These are phyloP conservation scores for Cucumis variabilis DNA, from an alignment of 331 rosid species.

Conservation along the genomic window DNA sequence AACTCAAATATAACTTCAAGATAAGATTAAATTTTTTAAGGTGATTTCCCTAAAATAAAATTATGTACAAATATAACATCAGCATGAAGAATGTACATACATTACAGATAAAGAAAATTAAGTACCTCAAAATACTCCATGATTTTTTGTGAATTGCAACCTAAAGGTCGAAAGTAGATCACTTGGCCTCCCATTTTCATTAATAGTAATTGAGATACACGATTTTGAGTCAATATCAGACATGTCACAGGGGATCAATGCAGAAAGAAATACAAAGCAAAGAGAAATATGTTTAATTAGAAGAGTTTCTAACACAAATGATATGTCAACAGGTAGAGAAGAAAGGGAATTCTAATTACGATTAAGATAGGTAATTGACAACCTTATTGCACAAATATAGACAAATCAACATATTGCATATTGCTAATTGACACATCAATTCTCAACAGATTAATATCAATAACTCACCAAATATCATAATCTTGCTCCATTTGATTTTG, in stretches of 20 bases:
- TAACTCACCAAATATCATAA: slow-evolving; percentile 84
- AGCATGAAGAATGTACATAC: no score
- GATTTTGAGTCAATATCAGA: background rate
- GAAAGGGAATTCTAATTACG: slow-evolving; percentile 55
- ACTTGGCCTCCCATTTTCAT: slow-evolving; percentile 98
- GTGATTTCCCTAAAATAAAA: no score
- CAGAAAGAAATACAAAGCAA: slow-evolving; percentile 18
- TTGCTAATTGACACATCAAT: background rate
- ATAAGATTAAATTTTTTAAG: no score
- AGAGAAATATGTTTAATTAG: slow-evolving; percentile 20
- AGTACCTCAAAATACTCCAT: slow-evolving; percentile 85
- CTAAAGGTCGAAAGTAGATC: slow-evolving; percentile 88
- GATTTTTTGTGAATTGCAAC: slow-evolving; percentile 81
- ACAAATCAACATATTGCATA: background rate
- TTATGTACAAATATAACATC: no score
- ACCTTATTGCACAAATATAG: no score
- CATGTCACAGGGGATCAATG: background rate
- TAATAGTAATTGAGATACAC: slow-evolving; percentile 58
- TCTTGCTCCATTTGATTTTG: slow-evolving; percentile 84
- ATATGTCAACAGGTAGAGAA: slow-evolving; percentile 19
- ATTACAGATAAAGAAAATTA: background rate
- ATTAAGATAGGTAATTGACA: slow-evolving; percentile 72
- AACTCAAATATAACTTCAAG: background rate
- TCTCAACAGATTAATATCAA: background rate
- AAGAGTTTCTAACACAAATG: slow-evolving; percentile 14